Evolutionary conservation across 108 stramenopile genomes (phyloP).

Genomic region (Skeletonema grethae): DNA sequence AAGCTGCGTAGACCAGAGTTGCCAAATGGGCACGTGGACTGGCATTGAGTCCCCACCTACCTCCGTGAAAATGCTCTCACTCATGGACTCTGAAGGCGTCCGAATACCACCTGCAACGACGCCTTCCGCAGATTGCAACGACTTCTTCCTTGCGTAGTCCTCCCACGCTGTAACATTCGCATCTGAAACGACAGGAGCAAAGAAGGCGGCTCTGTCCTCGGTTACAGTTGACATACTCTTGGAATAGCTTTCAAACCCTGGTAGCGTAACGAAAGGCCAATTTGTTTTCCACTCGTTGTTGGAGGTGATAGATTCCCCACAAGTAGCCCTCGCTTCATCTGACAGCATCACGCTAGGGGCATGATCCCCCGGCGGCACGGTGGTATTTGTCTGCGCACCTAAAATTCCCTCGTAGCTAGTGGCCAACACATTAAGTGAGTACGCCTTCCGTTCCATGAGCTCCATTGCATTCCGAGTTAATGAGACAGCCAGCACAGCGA

Average conservation of each 20-base stretch:
- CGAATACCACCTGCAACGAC: slow-evolving; percentile 11
- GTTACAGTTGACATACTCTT: not conserved
- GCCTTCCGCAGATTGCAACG: not conserved
- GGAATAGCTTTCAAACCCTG: slow-evolving; percentile 7
- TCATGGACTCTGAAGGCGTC: not conserved
- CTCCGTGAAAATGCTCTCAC: not conserved
- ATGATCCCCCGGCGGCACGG: not conserved
- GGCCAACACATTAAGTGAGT: slow-evolving; percentile 1
- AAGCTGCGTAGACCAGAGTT: not conserved
- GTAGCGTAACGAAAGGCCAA: slow-evolving; percentile 12
- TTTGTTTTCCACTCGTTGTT: not conserved
- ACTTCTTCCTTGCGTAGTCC: slow-evolving; percentile 7
- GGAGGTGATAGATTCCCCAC: not conserved
- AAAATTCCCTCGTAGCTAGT: slow-evolving; percentile 8
- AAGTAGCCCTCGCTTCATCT: not conserved
- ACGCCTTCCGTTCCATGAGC: slow-evolving; percentile 4
- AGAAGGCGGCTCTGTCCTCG: slow-evolving; percentile 1
- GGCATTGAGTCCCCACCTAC: not conserved
- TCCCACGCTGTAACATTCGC: not conserved
- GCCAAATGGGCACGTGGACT: slow-evolving; percentile 7
- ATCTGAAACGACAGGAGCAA: not conserved
- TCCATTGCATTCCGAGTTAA: not conserved
- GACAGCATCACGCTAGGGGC: slow-evolving; percentile 8
- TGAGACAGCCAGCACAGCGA: not conserved
- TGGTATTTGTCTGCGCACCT: not conserved